A percentile compares a stretch with the other conserved stretches of the same genome.
phyloP scores from a whole-genome alignment of 768 basidiomycete species.

The Suillus lakei region DNA sequence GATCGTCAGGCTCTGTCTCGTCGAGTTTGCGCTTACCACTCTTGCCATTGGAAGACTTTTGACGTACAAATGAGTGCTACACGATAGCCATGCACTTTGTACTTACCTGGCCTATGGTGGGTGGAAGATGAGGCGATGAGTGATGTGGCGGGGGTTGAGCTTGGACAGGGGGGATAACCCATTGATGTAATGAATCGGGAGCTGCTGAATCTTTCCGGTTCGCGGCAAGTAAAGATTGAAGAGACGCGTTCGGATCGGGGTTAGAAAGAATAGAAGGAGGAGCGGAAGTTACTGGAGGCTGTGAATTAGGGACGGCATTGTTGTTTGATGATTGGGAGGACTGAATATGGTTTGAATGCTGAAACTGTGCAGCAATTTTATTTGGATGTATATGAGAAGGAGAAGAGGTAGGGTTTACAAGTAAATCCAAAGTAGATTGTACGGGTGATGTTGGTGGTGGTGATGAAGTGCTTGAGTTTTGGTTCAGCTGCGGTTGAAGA shows the following conservation, averaged over 20 bases:
- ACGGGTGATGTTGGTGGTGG: conserved; percentile 50
- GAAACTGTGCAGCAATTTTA: conserved; percentile 40
- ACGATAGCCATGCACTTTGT: conserved; percentile 22
- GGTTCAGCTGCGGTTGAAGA: conserved; percentile 30
- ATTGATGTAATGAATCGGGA: conserved; percentile 39
- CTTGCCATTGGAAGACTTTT: conserved; percentile 39
- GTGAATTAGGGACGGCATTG: conserved; percentile 36
- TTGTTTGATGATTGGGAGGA: conserved; percentile 22
- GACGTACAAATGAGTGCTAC: conserved; percentile 20
- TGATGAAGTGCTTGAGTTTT: conserved; percentile 45
- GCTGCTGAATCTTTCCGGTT: conserved; percentile 36
- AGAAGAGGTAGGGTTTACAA: conserved; percentile 36
- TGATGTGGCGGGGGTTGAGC: conserved; percentile 34
- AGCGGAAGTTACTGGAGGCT: conserved; percentile 33
- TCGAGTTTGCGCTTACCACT: conserved; percentile 80
- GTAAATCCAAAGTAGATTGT: conserved; percentile 46
- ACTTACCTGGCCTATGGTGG: conserved; percentile 46
- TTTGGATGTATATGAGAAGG: conserved; percentile 34
- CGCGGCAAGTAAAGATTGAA: conserved; percentile 43
- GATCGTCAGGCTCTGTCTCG: conserved; percentile 58
- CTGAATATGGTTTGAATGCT: conserved; percentile 27
- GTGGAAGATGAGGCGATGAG: conserved; percentile 29
- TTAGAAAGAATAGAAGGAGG: conserved; percentile 41
- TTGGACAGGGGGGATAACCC: conserved; percentile 37
- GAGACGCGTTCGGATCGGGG: conserved; percentile 43